A percentile compares a stretch with the other conserved stretches of the same genome.
Conservation (phyloP, 2,329 filamentous ascomycete species). For the Mycosphaerelloides madeirae region DNA sequence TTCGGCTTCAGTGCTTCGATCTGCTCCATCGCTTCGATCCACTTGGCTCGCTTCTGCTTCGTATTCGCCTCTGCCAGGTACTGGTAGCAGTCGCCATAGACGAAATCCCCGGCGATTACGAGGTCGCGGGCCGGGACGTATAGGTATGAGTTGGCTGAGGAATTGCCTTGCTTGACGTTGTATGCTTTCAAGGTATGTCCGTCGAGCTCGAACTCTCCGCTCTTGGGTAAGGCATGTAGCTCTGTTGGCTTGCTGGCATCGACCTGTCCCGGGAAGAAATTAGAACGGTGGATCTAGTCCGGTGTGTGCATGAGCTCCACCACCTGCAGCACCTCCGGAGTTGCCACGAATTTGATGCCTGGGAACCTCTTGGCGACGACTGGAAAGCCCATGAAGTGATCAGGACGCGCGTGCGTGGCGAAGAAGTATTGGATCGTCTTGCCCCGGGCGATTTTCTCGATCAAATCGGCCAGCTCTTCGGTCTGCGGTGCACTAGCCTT, state of each 20-base stretch:
- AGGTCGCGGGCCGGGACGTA: not conserved
- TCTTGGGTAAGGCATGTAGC: not conserved
- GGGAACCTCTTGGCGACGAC: not conserved
- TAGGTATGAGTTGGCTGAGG: not conserved
- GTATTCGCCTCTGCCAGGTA: not conserved
- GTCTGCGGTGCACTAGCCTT: not conserved
- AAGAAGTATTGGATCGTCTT: constrained; percentile 2
- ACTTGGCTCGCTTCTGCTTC: constrained; percentile 1
- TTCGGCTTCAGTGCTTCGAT: not conserved
- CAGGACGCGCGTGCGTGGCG: constrained; percentile 2
- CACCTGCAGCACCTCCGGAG: not conserved
- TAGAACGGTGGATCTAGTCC: not conserved
- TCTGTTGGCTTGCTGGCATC: not conserved
- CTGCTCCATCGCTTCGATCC: constrained; percentile 1
- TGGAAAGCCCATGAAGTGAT: constrained; percentile 2
- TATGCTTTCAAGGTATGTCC: not conserved
- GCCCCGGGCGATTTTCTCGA: not conserved
- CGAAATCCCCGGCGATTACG: not conserved
- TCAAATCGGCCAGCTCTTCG: constrained; percentile 1
- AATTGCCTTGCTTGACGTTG: not conserved
- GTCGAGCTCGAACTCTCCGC: not conserved
- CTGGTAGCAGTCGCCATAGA: constrained; percentile 2
- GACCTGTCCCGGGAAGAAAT: constrained; percentile 1
- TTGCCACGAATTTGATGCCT: constrained; percentile 1
- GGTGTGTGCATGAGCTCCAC: not conserved